Conservation (phyloP, 2,329 filamentous ascomycete genomes). For the Fusarium penzigii region DNA sequence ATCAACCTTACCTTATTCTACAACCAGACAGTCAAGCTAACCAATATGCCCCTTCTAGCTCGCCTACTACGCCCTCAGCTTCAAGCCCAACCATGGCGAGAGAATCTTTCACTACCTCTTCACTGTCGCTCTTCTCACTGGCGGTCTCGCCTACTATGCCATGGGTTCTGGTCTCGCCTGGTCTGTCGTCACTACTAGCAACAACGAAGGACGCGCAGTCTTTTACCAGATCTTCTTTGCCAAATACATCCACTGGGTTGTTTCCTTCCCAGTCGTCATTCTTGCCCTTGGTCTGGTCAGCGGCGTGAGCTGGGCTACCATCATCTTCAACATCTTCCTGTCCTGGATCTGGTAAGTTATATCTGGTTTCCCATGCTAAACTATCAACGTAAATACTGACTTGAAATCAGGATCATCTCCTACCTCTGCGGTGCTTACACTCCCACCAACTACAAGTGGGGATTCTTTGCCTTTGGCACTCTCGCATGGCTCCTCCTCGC, state of each 20-base stretch:
- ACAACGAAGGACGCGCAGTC: constrained; percentile 21
- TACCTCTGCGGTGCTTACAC: constrained; percentile 52
- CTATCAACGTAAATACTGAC: neutral
- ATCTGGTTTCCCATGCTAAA: neutral
- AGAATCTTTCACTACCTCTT: constrained; percentile 57
- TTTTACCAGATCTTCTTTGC: constrained; percentile 53
- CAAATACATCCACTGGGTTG: constrained; percentile 54
- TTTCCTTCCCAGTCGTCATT: constrained; percentile 46
- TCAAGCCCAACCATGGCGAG: constrained; percentile 44
- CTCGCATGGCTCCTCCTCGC: constrained; percentile 47
- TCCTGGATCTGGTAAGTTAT: constrained; percentile 44
- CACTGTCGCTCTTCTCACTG: constrained; percentile 47
- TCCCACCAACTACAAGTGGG: constrained; percentile 53
- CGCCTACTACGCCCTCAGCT: constrained; percentile 38
- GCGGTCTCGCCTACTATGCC: constrained; percentile 50
- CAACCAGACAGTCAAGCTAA: neutral
- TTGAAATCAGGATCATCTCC: constrained; percentile 34
- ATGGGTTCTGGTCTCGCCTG: constrained; percentile 52
- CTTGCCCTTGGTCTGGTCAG: constrained; percentile 50
- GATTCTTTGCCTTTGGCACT: constrained; percentile 53
- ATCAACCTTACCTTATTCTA: neutral
- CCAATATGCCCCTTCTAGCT: constrained; percentile 31
- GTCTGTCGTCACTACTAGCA: constrained; percentile 29
- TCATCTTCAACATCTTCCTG: constrained; percentile 48
- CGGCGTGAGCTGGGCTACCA: constrained; percentile 54